Base-by-base conservation (phyloP, 1,139 yeast species). In the Protomyces pachydermus region DNA sequence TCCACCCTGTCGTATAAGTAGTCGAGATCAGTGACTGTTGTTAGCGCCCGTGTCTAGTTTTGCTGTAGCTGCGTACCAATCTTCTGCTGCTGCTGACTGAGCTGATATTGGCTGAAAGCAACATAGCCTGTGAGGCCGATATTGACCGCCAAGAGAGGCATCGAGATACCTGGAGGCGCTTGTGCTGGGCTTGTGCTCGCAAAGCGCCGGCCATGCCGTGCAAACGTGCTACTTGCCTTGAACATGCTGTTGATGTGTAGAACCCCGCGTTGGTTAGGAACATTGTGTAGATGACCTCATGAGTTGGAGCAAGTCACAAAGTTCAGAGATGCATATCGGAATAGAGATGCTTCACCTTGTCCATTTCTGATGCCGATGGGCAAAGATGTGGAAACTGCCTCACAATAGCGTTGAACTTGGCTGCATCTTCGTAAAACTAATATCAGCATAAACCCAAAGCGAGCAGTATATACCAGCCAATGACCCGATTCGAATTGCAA, bases 401-500 rank as follows among this genome's bases (percentile, higher is more conserved):
- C 25, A 42, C 48, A 10, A 42, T 42, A 12, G 12, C 23, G 14
- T 52, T 58, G 62, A 58, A 58, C 34, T 50, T 46, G 45, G 23
- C 52, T 10, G 62, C n/a, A 25, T 58, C 62, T 20, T 58, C 62
- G 48, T 58, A 58, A 52, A 58, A 58, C 20, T 37, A n/a, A 14
- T 6, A 5, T 37, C 42, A 37, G 42, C 42, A 37, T 4, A 37
- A n/a, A 3, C 14, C 42, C 4, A 37, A 12, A 9, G 14, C 42
- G 9, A 37, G 16, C 14, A 14, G 42, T 37, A 5, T 18, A 37
- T 37, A 37, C 42, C 42, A 58, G 62, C 62, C 62, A 58, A 37
- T 58, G 62, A 16, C 62, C 62, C 12, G 62, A 58, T 23, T 58
- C 56, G 18, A 39, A 58, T 20, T 58, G 56, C n/a, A 39, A 45